Percentiles rank a stretch among this genome's conserved stretches.
These are phyloP conservation scores for Lizonia empirigonia DNA, from an alignment of 2,329 filamentous ascomycete genomes.

Conservation along the genomic window DNA sequence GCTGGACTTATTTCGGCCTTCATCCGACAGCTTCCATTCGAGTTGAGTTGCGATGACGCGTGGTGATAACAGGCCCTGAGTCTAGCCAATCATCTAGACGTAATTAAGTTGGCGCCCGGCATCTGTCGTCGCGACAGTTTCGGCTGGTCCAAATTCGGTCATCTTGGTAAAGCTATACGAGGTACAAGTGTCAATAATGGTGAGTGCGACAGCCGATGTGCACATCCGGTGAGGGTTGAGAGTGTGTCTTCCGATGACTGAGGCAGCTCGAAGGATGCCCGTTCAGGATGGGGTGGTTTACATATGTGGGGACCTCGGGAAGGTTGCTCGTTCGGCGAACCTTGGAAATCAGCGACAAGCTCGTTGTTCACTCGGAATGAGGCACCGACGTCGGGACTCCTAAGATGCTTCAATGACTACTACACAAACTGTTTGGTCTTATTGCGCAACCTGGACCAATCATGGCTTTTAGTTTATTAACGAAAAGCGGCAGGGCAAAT, in stretches of 20 bases:
- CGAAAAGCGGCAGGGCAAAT: neutral
- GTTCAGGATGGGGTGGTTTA: constrained; percentile 10
- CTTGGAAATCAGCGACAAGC: constrained; percentile 3
- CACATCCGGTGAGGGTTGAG: constrained; percentile 7
- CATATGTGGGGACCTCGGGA: too few species aligned
- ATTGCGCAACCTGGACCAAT: neutral
- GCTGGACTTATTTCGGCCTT: constrained; percentile 10
- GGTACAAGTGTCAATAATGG: neutral
- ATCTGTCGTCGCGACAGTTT: constrained; percentile 3
- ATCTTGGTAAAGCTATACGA: neutral
- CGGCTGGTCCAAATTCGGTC: constrained; percentile 1
- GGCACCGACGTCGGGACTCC: constrained; percentile 6
- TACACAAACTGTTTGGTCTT: constrained; percentile 1
- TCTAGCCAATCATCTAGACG: constrained; percentile 8
- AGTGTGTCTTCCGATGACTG: constrained; percentile 9
- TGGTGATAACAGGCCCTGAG: constrained; percentile 2
- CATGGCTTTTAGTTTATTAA: neutral
- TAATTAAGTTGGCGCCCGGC: constrained; percentile 9
- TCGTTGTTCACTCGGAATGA: too few species aligned
- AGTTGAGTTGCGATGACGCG: constrained; percentile 20
- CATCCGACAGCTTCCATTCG: constrained; percentile 18
- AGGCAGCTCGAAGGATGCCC: constrained; percentile 1
- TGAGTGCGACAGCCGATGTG: constrained; percentile 23
- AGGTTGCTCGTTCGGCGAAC: neutral
- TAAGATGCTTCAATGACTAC: neutral